Evolutionary conservation across 306 rosid genomes (phyloP).

Genomic region (Rosa lucieae): DNA sequence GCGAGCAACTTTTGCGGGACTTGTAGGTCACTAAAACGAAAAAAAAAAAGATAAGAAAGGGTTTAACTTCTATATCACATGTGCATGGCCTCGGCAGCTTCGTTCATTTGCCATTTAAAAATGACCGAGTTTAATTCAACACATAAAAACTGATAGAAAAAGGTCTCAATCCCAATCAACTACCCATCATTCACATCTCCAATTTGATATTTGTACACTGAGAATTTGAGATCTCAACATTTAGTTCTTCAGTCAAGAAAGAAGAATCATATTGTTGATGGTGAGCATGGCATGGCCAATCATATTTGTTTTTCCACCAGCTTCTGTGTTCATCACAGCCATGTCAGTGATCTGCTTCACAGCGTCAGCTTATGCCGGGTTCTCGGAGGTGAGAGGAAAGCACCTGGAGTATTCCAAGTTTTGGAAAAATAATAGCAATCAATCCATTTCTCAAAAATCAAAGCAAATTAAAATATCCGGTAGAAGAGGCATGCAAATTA

Average conservation of each 20-base stretch:
- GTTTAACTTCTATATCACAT: no score
- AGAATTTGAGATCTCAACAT: no score
- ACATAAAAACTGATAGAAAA: no score
- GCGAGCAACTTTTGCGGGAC: no score
- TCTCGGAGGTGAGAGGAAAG: constrained; percentile 51
- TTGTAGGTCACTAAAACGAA: no score
- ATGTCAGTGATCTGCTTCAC: constrained; percentile 45
- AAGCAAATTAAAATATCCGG: constrained; percentile 39
- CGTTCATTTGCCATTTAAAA: no score
- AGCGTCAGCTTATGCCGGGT: constrained; percentile 31
- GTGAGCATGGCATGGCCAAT: constrained; percentile 16
- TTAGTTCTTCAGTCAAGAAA: not conserved
- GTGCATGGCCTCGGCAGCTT: no score
- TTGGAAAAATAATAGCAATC: constrained; percentile 12
- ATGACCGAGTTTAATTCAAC: no score
- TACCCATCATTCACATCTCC: no score
- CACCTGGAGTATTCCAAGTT: constrained; percentile 74
- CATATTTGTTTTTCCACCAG: constrained; percentile 44
- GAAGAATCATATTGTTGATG: not conserved
- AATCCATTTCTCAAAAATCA: not conserved
- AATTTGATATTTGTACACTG: not conserved
- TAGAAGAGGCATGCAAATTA: constrained; percentile 59
- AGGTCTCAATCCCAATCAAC: no score
- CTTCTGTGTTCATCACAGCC: constrained; percentile 41
- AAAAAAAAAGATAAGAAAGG: no score